Evolutionary conservation across 176 grass and related monocot species (phyloP).

Genomic region (Zizania latifolia): DNA sequence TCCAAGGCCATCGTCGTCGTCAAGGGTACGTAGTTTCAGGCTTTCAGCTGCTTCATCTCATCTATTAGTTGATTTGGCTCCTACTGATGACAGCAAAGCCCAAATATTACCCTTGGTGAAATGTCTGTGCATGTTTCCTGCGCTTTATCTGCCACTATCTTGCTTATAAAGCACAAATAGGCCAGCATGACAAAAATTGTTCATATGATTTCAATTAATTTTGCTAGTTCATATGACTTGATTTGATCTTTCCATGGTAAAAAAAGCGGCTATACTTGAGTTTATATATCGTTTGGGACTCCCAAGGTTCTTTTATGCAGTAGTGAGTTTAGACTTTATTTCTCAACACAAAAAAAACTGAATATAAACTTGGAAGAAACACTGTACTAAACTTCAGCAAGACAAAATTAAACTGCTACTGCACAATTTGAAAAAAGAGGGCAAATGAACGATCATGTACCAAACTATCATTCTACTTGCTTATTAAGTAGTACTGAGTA

Average conservation of each 20-base stretch:
- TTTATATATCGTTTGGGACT: neutral
- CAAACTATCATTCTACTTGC: neutral
- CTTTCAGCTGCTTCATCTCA: neutral
- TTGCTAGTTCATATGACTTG: neutral
- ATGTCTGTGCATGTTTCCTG: neutral
- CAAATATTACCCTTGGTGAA: neutral
- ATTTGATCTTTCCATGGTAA: neutral
- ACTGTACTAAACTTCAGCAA: no score
- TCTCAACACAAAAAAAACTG: neutral
- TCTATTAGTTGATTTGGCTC: neutral
- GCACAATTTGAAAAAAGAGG: neutral
- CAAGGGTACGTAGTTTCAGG: slow-evolving; percentile 18
- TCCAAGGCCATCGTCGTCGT: slow-evolving; percentile 41
- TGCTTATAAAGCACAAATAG: neutral
- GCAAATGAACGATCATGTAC: neutral
- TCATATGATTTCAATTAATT: neutral
- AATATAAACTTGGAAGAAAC: neutral
- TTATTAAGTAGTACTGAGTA: neutral
- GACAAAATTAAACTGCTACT: neutral
- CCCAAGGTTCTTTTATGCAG: neutral
- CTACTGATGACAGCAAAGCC: no score
- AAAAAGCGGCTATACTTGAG: neutral
- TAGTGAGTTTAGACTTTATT: neutral
- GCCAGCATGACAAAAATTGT: neutral
- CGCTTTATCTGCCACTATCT: neutral